Evolutionary conservation across 2,329 filamentous ascomycete genomes (phyloP).

Genomic region (Clonostachys sp.): DNA sequence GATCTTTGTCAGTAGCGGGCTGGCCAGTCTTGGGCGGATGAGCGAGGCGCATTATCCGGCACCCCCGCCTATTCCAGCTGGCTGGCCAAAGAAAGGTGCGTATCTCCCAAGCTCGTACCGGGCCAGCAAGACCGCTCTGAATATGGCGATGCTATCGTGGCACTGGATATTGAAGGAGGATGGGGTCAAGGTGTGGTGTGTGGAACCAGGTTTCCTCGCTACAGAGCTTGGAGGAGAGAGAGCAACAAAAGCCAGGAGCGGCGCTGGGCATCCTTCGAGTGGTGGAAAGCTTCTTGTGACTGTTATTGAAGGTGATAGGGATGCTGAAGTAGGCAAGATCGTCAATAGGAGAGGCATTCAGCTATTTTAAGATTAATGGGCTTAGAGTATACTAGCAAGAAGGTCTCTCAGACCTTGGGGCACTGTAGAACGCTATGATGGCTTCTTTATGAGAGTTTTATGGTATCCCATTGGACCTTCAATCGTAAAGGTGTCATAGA

Average conservation of each 20-base stretch:
- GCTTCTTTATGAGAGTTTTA: too few species aligned
- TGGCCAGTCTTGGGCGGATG: too few species aligned
- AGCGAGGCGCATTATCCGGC: too few species aligned
- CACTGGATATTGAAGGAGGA: slow-evolving; percentile 11
- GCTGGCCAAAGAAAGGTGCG: too few species aligned
- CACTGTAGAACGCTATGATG: too few species aligned
- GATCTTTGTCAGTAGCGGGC: slow-evolving; percentile 34
- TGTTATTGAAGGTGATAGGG: slow-evolving; percentile 27
- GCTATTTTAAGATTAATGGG: slow-evolving; percentile 5
- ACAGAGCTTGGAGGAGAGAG: slow-evolving; percentile 28
- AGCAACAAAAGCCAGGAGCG: neutral
- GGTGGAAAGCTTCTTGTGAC: slow-evolving; percentile 24
- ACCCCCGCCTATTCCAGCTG: too few species aligned
- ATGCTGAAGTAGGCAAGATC: slow-evolving; percentile 25
- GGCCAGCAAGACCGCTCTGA: slow-evolving; percentile 6
- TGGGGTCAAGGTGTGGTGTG: slow-evolving; percentile 38
- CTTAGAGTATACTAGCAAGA: too few species aligned
- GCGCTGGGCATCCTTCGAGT: slow-evolving; percentile 17
- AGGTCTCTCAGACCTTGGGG: too few species aligned
- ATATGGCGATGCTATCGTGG: slow-evolving; percentile 6
- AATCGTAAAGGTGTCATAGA: too few species aligned
- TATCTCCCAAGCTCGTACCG: neutral
- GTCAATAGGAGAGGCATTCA: slow-evolving; percentile 11
- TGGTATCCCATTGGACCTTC: too few species aligned
- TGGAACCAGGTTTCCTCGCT: slow-evolving; percentile 37